These are phyloP conservation scores for Lachnellula cervina DNA, from an alignment of 2,329 filamentous ascomycete genomes.

Conservation along the genomic window DNA sequence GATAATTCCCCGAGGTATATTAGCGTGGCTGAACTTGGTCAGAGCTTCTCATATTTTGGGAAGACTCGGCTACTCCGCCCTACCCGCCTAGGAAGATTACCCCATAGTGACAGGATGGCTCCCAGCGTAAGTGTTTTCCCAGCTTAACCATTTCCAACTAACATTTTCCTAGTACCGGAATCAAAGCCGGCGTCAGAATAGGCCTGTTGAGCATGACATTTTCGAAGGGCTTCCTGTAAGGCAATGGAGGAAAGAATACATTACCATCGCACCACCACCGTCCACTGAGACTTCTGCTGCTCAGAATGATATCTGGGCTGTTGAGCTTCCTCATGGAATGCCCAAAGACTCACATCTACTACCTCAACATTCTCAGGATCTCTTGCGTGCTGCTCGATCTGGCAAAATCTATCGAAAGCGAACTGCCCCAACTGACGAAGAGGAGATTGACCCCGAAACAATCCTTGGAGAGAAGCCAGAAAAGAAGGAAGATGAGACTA, in stretches of 20 bases:
- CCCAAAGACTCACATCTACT: conserved; percentile 79
- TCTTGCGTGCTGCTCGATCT: conserved; percentile 75
- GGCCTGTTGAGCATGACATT: conserved; percentile 52
- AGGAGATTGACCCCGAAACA: conserved; percentile 49
- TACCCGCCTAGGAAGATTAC: not conserved
- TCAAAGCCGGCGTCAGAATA: conserved; percentile 28
- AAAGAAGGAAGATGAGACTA: conserved; percentile 51
- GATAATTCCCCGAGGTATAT: not conserved
- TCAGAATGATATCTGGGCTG: conserved; percentile 64
- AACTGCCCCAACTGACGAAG: conserved; percentile 56
- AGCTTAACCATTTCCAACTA: not conserved
- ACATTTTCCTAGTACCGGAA: conserved; percentile 24
- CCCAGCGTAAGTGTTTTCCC: conserved; percentile 4
- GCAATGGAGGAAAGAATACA: conserved; percentile 75
- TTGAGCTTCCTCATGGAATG: conserved; percentile 73
- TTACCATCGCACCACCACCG: conserved; percentile 62
- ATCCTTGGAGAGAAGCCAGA: conserved; percentile 46
- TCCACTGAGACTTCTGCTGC: conserved; percentile 56
- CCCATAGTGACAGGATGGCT: conserved; percentile 1
- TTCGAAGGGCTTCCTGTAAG: conserved; percentile 65
- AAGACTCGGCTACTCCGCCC: not conserved
- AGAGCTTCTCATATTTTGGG: not conserved
- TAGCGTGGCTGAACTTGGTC: not conserved
- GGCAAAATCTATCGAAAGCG: conserved; percentile 67
- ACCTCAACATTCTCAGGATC: conserved; percentile 72